Base-by-base conservation (phyloP, 2,329 filamentous ascomycete species). In the Arthrobotrys pseudoclavata region DNA sequence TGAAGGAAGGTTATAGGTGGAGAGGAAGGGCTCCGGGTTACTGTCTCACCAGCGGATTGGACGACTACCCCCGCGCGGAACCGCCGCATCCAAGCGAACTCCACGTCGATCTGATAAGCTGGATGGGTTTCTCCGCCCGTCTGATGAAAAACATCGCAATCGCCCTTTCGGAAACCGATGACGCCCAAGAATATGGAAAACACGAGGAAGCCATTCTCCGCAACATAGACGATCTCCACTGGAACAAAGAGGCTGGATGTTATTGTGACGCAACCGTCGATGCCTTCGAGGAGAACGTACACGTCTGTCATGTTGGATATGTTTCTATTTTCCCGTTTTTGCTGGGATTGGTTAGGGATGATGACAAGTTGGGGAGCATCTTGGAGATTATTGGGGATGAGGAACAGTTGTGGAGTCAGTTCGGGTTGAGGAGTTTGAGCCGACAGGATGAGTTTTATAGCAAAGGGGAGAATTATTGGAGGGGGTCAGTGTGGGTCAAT, bases 241-340 rank as follows among this genome's bases (percentile, higher is more conserved):
- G 96, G 96, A 92, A 91, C 18, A 88, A 92, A 69, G 87, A 91
- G 81, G 88, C 91, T 2, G 90, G 92, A 70, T 92, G 91, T 79
- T 99, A 94, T 86, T 99, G 96, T 83, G 96, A 99, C 83, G 93
- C 94, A 0, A 97, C 93, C 0, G 92, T 99, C 76, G 95, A 99
- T 81, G 94, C 94, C 77, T 99, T 92, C 82, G 96, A 99, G 84
- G 96, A 99, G 85, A 91, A 93, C 82, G 84, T 87, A 40, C 90
- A 96, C 20, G 93, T 97, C 48, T 99, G 96, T 85, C 96, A 98
- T 86, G 97, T 97, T 84, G 96, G 96, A 20, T 99, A 99, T 82
- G 90, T 98, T 80, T 96, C 93, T 22, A 87, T 99, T 29, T 96
- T 97, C 84, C 96, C 96, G 0, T 97, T 98, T 87, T 85, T 98